Evolutionary conservation across 495 filamentous ascomycete species (phyloP).

Genomic region (Parathielavia hyrcaniae): DNA sequence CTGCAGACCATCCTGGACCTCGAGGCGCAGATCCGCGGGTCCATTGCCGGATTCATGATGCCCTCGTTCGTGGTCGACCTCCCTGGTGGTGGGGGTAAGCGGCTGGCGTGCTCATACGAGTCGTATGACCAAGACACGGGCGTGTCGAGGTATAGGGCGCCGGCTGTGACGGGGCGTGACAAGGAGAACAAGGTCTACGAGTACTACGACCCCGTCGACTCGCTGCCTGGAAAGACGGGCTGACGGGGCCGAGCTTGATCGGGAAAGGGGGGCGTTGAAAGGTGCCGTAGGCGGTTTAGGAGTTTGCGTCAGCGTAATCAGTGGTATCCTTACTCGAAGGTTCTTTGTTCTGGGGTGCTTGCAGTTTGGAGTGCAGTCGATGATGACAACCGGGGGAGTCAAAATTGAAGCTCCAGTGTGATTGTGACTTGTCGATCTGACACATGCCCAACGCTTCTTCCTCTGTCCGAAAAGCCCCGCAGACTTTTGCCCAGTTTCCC

Average conservation of each 20-base stretch:
- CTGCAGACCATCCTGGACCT: constrained; percentile 51
- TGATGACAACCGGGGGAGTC: too few species aligned
- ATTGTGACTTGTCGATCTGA: too few species aligned
- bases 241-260: background rate
- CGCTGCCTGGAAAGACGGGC: constrained; percentile 4
- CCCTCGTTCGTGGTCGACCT: constrained; percentile 57
- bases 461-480: too few species aligned
- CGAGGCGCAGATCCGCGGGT: constrained; percentile 49
- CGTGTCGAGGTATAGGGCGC: constrained; percentile 48
- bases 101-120: constrained; percentile 46
- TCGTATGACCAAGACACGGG: constrained; percentile 47
- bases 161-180: constrained; percentile 42
- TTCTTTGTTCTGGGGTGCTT: too few species aligned
- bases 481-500: too few species aligned
- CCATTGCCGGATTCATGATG: constrained; percentile 54
- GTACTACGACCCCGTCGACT: constrained; percentile 50
- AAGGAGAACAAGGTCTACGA: constrained; percentile 47
- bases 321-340: too few species aligned
- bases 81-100: constrained; percentile 55
- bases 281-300: too few species aligned
- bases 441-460: too few species aligned
- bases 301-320: too few species aligned
- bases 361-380: too few species aligned
- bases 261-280: background rate
- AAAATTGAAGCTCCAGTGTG: too few species aligned